Conservation (phyloP, 805 yeast species). For the Hanseniaspora occidentalis region DNA sequence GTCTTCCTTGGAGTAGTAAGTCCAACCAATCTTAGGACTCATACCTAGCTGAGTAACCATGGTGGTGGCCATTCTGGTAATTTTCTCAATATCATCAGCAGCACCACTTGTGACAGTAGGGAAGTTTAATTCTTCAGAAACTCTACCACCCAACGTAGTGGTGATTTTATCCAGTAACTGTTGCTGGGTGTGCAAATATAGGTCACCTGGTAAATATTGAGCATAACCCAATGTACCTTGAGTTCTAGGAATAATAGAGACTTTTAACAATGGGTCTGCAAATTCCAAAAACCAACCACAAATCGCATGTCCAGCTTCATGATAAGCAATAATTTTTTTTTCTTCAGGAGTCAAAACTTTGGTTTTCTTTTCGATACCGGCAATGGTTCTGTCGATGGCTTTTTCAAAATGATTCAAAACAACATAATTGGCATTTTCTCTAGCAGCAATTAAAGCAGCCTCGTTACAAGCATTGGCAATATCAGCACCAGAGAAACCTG, state of each 20-base stretch:
- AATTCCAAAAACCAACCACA: conserved; percentile 84
- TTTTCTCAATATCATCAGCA: conserved; percentile 83
- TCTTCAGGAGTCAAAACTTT: conserved; percentile 69
- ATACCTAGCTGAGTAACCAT: conserved; percentile 86
- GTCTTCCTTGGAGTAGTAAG: conserved; percentile 39
- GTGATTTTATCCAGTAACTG: conserved; percentile 77
- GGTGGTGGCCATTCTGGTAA: conserved; percentile 75
- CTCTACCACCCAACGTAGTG: conserved; percentile 92
- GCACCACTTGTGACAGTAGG: conserved; percentile 85
- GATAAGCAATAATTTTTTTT: conserved; percentile 79
- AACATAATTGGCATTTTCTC: conserved; percentile 52
- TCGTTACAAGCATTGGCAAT: conserved; percentile 92
- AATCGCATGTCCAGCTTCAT: conserved; percentile 94
- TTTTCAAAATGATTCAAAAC: conserved; percentile 68
- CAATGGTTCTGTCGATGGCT: conserved; percentile 89
- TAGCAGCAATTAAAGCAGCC: conserved; percentile 88
- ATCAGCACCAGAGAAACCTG: conserved; percentile 94
- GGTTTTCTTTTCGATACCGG: conserved; percentile 83
- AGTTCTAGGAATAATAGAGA: conserved; percentile 90
- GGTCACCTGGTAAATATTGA: conserved; percentile 85
- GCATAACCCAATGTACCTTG: conserved; percentile 95
- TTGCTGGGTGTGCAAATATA: conserved; percentile 61
- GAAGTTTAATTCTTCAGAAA: conserved; percentile 82
- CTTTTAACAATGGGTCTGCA: conserved; percentile 87
- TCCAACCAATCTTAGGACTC: conserved; percentile 69